These are phyloP conservation scores for Diaporthe australafricana DNA, from an alignment of 2,329 filamentous ascomycete genomes.

Conservation along the genomic window DNA sequence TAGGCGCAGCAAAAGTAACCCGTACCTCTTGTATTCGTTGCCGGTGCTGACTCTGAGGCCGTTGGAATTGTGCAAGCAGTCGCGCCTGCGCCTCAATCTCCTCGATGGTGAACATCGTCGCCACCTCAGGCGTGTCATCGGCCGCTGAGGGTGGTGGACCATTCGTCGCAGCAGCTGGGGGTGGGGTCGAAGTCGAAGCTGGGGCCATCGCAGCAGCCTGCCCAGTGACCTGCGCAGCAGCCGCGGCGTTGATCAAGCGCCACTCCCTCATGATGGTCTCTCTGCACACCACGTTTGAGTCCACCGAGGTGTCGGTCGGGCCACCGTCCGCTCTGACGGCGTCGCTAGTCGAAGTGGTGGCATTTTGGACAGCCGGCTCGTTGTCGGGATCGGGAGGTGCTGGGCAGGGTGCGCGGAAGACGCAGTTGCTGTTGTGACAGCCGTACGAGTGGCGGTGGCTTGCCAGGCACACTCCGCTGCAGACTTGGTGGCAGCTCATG, in stretches of 20 bases:
- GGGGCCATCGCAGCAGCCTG: too few relatives aligned
- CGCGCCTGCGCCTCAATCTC: slow-evolving; percentile 22
- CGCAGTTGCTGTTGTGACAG: slow-evolving; percentile 24
- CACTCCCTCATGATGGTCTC: slow-evolving; percentile 10
- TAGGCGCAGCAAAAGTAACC: too few relatives aligned
- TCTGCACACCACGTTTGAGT: not conserved
- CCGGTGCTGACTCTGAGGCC: too few relatives aligned
- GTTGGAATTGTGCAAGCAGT: not conserved
- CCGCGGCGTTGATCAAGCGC: not conserved
- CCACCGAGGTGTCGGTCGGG: not conserved
- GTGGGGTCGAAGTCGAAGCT: not conserved
- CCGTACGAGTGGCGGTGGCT: not conserved
- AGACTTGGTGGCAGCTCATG: slow-evolving; percentile 14
- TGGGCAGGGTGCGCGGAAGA: not conserved
- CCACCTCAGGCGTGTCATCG: accelerated
- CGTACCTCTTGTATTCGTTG: not conserved
- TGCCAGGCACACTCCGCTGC: not conserved
- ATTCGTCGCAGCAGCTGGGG: not conserved
- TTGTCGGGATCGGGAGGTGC: not conserved
- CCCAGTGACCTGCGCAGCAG: not conserved
- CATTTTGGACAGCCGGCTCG: not conserved
- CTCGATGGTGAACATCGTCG: not conserved
- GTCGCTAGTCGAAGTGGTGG: accelerated
- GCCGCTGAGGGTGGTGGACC: too few relatives aligned
- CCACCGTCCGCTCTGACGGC: too few relatives aligned